phyloP scores from a whole-genome alignment of 2,329 filamentous ascomycete genomes.

The Stachybotrys chlorohalonatus region DNA sequence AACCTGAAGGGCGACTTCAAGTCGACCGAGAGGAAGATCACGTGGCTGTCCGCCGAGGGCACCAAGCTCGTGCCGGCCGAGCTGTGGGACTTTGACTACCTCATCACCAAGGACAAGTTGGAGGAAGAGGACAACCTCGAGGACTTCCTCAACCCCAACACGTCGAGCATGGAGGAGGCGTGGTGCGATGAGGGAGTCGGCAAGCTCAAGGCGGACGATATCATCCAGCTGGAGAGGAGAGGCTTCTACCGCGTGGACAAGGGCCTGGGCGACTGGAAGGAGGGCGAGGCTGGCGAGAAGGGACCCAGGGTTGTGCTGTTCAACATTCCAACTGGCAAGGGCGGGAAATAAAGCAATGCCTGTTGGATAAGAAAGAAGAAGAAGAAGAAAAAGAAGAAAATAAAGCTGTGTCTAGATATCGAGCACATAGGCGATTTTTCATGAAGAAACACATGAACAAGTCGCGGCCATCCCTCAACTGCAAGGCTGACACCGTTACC shows the following conservation, averaged over 20 bases:
- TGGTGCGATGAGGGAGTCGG: conserved; percentile 74
- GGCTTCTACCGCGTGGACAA: conserved; percentile 86
- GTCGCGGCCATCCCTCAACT: too few species aligned
- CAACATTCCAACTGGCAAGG: conserved; percentile 43
- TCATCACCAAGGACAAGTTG: conserved; percentile 91
- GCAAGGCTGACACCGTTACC: too few species aligned
- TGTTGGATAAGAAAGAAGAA: not conserved
- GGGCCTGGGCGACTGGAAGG: conserved; percentile 39
- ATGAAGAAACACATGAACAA: too few species aligned
- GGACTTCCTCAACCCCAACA: conserved; percentile 70
- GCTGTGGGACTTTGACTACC: conserved; percentile 89
- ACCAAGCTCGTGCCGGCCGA: conserved; percentile 75
- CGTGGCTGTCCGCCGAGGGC: conserved; percentile 72
- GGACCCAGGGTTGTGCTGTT: conserved; percentile 45
- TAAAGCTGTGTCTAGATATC: conserved; percentile 16
- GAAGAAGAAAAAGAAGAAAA: not conserved
- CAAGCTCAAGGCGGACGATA: conserved; percentile 73
- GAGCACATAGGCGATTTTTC: too few species aligned
- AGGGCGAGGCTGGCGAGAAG: conserved; percentile 38
- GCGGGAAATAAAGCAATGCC: not conserved
- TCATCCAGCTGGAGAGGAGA: conserved; percentile 91
- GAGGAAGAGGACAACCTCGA: conserved; percentile 81
- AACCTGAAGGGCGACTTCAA: conserved; percentile 90
- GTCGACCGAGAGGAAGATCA: conserved; percentile 93
- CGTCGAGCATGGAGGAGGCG: conserved; percentile 65